These are phyloP conservation scores for Cladosporium sp. DNA, from an alignment of 2,329 filamentous ascomycete species.

Conservation along the genomic window DNA sequence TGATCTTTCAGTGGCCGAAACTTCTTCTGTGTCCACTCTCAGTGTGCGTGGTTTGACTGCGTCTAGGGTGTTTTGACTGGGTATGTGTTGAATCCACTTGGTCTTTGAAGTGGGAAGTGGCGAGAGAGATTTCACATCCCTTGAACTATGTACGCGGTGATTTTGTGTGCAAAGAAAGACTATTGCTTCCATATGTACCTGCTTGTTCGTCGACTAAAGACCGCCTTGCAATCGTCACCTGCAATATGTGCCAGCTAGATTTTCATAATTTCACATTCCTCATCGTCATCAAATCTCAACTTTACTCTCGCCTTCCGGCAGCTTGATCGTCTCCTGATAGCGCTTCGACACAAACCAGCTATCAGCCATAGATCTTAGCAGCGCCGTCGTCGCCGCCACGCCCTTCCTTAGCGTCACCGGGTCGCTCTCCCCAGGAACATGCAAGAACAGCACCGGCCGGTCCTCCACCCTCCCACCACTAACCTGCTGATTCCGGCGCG, in stretches of 20 bases:
- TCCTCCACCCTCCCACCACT: slow-evolving; percentile 24
- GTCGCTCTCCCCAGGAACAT: slow-evolving; percentile 42
- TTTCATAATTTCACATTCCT: neutral
- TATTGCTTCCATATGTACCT: neutral
- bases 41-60: neutral
- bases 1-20: neutral
- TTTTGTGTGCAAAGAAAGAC: neutral
- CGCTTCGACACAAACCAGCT: slow-evolving; percentile 22
- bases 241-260: neutral
- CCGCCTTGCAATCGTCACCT: neutral
- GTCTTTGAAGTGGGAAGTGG: neutral
- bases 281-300: neutral
- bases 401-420: slow-evolving; percentile 37
- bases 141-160: neutral
- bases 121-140: neutral
- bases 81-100: neutral
- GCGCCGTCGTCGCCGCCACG: slow-evolving; percentile 28
- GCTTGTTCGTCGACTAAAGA: neutral
- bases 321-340: slow-evolving; percentile 1
- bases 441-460: slow-evolving; percentile 43
- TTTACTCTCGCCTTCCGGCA: neutral
- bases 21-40: neutral
- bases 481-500: slow-evolving; percentile 24
- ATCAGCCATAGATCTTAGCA: slow-evolving; percentile 40
- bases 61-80: neutral